phyloP scores from a whole-genome alignment of 1,284 basidiomycete species.

The Ustilago trichophora region DNA sequence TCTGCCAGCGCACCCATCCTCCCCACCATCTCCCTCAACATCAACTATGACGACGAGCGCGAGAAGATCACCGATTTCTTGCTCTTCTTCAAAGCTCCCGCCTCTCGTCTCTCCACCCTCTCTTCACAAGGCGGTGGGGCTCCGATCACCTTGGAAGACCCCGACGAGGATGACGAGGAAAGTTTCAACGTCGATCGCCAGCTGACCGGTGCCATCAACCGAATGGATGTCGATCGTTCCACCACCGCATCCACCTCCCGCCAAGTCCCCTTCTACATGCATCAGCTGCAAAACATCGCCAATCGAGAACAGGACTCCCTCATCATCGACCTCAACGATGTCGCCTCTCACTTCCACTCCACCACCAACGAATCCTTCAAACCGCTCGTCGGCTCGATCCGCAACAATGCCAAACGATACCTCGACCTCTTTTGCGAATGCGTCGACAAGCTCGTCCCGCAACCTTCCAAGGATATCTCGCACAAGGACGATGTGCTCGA shows the following conservation, averaged over 20 bases:
- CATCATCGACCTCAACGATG: slow-evolving; percentile 81
- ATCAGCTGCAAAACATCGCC: slow-evolving; percentile 89
- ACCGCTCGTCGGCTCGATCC: slow-evolving; percentile 70
- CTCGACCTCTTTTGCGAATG: slow-evolving; percentile 87
- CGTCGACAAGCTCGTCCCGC: slow-evolving; percentile 76
- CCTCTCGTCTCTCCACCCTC: slow-evolving; percentile 32
- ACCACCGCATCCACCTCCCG: slow-evolving; percentile 18
- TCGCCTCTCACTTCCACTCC: slow-evolving; percentile 69
- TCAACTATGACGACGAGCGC: slow-evolving; percentile 71
- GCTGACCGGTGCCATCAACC: slow-evolving; percentile 24
- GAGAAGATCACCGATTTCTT: slow-evolving; percentile 63
- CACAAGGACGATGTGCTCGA: slow-evolving; percentile 71
- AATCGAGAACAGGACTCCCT: slow-evolving; percentile 90
- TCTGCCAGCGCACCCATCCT: slow-evolving; percentile 62
- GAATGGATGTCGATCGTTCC: slow-evolving; percentile 37
- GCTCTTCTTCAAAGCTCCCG: slow-evolving; percentile 54
- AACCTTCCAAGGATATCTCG: slow-evolving; percentile 82
- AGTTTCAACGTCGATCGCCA: slow-evolving; percentile 22
- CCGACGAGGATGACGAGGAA: slow-evolving; percentile 26
- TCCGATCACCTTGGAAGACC: slow-evolving; percentile 22
- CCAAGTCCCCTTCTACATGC: slow-evolving; percentile 80
- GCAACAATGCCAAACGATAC: slow-evolving; percentile 88
- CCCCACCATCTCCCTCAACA: slow-evolving; percentile 70
- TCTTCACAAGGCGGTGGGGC: slow-evolving; percentile 7
- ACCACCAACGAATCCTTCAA: slow-evolving; percentile 36